Base-by-base conservation (phyloP, 805 yeast genomes). In the Kodamaea hsintzibuensis region DNA sequence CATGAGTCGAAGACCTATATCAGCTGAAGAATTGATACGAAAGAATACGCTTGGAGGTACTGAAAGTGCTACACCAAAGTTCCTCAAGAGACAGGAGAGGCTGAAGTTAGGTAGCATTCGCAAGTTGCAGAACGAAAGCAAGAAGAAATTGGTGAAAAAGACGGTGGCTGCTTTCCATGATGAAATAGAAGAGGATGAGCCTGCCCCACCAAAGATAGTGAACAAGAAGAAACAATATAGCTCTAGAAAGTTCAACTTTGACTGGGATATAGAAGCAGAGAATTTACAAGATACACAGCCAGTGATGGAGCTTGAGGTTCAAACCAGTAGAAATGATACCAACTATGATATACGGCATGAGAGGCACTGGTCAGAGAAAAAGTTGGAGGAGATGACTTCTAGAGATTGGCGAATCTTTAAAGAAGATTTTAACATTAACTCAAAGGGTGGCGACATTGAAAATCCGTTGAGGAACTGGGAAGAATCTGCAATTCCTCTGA, bases 351-450 rank as follows among this genome's bases (percentile, higher is more conserved):
- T 45, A 69, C 68, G 22, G 56, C 46, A 33, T 27, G 64, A 55
- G 17, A 62, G 52, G 59, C 85, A 79, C 53, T 95, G 98, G 98
- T 70, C 83, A 0, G 77, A 83, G 42, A 95, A 93, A 62, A 66
- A 80, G 0, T 68, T 84, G 1, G 68, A 68, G 0, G 77, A 81
- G 42, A 91, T 93, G 98, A 81, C 82, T 0, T 73, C 78, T 0
- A 76, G 98, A 57, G 98, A 95, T 67, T 93, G 98, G 98, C 78
- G 97, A 54, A 86, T 91, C 35, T 75, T 93, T 67, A 81, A 80
- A 58, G 96, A 90, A 61, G 97, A 92, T 59, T 89, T 74, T 65
- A 81, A 81, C 59, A 89, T 93, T 18, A 71, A 77, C 1, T 73
- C 82, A 0, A 84, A 81, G 58, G 82, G 82, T 7, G 57, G 56